Conservation (phyloP, 2,329 filamentous ascomycete genomes). For the Aureobasidium vineae region DNA sequence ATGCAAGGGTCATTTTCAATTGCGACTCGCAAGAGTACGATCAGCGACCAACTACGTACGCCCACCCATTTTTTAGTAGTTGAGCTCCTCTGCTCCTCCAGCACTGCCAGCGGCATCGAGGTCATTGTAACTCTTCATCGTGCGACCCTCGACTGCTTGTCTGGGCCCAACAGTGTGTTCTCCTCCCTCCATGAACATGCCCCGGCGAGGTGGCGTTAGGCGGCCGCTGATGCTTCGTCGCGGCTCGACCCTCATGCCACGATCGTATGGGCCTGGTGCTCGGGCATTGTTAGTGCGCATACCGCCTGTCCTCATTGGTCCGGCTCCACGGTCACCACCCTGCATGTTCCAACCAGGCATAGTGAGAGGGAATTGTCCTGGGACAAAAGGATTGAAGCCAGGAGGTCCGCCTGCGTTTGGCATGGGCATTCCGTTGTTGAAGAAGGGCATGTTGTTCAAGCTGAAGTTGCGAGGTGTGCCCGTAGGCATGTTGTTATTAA, state of each 20-base stretch:
- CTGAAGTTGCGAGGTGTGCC: conserved; percentile 94
- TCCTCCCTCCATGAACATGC: conserved; percentile 70
- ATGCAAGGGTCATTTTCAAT: background rate
- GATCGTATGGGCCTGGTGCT: conserved; percentile 34
- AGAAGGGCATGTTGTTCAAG: conserved; percentile 53
- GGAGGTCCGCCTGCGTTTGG: conserved; percentile 11
- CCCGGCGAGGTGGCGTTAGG: conserved; percentile 51
- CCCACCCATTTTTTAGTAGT: conserved; percentile 61
- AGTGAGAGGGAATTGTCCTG: conserved; percentile 24
- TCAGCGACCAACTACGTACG: background rate
- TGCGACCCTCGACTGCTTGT: conserved; percentile 89
- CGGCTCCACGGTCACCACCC: conserved; percentile 41
- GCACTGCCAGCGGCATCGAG: conserved; percentile 68
- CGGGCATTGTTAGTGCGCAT: conserved; percentile 38
- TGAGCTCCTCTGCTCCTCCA: conserved; percentile 74
- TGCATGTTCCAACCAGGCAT: conserved; percentile 33
- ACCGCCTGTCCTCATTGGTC: conserved; percentile 40
- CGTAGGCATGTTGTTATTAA: conserved; percentile 60
- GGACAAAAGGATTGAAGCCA: conserved; percentile 29
- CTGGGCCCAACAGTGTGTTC: conserved; percentile 74
- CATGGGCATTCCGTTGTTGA: conserved; percentile 24
- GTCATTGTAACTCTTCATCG: conserved; percentile 95
- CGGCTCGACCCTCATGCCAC: conserved; percentile 59
- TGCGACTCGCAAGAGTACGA: background rate
- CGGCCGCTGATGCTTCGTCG: conserved; percentile 50